Evolutionary conservation across 202 grass and related monocot genomes (phyloP).

Genomic region (Zoysia matrella): DNA sequence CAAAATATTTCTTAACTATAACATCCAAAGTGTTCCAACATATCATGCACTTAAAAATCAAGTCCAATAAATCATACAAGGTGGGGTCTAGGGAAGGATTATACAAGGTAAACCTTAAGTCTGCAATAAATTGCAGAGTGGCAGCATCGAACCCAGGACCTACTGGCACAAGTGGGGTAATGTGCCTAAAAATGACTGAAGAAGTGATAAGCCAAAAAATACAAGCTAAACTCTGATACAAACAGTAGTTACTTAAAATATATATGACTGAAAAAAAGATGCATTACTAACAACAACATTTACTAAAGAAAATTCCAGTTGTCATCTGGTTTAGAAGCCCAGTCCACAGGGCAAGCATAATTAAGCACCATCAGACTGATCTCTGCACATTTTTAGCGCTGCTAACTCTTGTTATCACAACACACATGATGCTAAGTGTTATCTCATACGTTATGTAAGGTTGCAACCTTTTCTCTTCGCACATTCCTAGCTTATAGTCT

Average conservation of each 20-base stretch:
- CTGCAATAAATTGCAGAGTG: no score
- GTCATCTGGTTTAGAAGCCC: background rate
- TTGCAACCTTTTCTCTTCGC: background rate
- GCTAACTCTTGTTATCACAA: conserved; percentile 6
- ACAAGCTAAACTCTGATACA: background rate
- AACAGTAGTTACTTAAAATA: background rate
- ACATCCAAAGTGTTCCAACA: conserved; percentile 7
- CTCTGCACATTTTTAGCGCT: background rate
- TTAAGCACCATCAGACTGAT: background rate
- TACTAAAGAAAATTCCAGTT: background rate
- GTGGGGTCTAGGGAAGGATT: no score
- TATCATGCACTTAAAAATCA: background rate
- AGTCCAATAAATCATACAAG: no score
- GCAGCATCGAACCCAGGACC: no score
- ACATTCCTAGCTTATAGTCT: background rate
- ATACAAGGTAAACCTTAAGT: no score
- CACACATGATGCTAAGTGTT: background rate
- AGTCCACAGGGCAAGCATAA: background rate
- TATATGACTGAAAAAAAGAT: background rate
- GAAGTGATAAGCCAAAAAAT: background rate
- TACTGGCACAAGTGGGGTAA: no score
- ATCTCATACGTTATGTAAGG: background rate
- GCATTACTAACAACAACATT: background rate
- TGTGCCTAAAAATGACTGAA: background rate
- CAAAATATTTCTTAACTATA: conserved; percentile 38